Evolutionary conservation across 2,329 filamentous ascomycete species (phyloP), one percentile per base, ranked within the genome.

Genomic region (Neoascochyta sp.): DNA sequence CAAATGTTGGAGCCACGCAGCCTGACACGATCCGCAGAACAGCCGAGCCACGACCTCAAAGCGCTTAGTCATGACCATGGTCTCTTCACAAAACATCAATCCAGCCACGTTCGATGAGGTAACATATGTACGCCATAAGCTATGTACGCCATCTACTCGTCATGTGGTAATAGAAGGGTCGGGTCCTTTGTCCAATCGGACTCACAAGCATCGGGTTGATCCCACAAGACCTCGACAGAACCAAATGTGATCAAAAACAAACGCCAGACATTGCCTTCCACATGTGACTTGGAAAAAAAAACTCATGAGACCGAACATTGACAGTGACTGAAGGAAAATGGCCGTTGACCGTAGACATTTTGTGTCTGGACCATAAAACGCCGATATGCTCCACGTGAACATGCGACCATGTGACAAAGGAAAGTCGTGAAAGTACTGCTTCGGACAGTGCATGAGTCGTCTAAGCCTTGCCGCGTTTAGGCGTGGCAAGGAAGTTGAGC

Each of bases 401-500:
- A 12, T 29, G 23, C 18, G 10, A 19, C 9, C 10, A 24, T 13
- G 22, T 26, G 30, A 38, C 27, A 38, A 38, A 33, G 14, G 30
- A 33, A 30, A 38, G 14, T 13, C 18, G 3, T n/a, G 11, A 4
- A 16, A 15, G 16, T 16, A 14, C 9, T 14, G 13, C 13, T n/a
- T 9, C 10, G 19, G 14, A 19, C 28, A 24, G 9, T 1, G 4
- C 3, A 18, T 9, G 2, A 7, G 4, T 16, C 3, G 16, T 19
- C 45, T 22, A 60, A 27, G 43, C 45, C 31, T 52, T 60, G 38
- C 27, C 43, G 18, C 57, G 57, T 52, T 63, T 66, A 3, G 63
- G 63, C 9, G 57, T 64, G 13, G 63, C 57, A 9, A 66, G 45
- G 30, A 62, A 57, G 20, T 54, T 56, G 26, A 66, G 51, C 31